These are phyloP conservation scores for Candida glaebosa DNA, from an alignment of 805 yeast species.

Conservation along the genomic window DNA sequence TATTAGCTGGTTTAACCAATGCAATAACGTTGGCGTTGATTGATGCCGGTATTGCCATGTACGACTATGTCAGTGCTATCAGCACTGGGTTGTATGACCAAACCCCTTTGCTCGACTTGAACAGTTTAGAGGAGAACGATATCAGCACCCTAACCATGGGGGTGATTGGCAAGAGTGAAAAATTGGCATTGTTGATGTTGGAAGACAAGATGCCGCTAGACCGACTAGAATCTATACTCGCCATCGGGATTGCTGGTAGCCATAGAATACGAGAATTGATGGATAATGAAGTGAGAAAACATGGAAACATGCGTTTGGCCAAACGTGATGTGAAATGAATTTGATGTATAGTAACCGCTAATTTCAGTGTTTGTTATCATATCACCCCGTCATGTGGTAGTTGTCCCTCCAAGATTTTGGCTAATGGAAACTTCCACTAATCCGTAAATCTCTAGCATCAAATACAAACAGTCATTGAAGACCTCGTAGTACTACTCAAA, in stretches of 20 bases:
- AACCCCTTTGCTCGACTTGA: constrained; percentile 75
- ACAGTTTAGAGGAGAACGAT: constrained; percentile 78
- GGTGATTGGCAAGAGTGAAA: constrained; percentile 76
- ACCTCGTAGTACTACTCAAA: too few relatives aligned
- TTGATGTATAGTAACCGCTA: too few relatives aligned
- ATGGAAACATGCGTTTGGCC: constrained; percentile 48
- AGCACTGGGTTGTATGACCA: constrained; percentile 78
- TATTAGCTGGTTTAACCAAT: constrained; percentile 74
- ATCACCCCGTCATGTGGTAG: too few relatives aligned
- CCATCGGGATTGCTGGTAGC: constrained; percentile 83
- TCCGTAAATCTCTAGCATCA: too few relatives aligned
- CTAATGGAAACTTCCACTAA: too few relatives aligned
- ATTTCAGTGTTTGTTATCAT: too few relatives aligned
- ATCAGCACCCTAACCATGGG: constrained; percentile 81
- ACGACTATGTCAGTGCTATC: constrained; percentile 81
- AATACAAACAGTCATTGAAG: too few relatives aligned
- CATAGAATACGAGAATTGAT: constrained; percentile 77
- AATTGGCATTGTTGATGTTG: constrained; percentile 68
- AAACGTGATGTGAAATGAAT: too few relatives aligned
- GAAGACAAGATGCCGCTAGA: constrained; percentile 88
- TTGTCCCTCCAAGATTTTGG: too few relatives aligned
- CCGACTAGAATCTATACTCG: constrained; percentile 67
- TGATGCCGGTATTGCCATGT: constrained; percentile 94
- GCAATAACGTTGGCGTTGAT: constrained; percentile 85
- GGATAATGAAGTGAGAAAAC: constrained; percentile 79